These are phyloP conservation scores for Thalassiosira profunda DNA, from an alignment of 108 stramenopile genomes.

Conservation along the genomic window DNA sequence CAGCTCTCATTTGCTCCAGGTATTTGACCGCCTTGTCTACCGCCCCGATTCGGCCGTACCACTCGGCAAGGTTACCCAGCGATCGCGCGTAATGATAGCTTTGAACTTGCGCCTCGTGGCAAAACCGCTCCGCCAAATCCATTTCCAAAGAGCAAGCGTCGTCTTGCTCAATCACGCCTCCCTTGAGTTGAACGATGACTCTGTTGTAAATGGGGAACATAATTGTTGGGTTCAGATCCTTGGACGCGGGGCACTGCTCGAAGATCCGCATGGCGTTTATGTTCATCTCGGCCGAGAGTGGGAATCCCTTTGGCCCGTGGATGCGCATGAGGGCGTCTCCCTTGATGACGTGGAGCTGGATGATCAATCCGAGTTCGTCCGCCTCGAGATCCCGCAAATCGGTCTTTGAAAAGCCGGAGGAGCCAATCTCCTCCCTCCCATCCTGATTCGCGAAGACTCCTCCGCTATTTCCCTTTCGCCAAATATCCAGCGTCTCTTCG, in stretches of 20 bases:
- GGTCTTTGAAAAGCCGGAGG: slow-evolving; percentile 27
- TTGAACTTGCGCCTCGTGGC: slow-evolving; percentile 34
- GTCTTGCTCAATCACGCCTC: slow-evolving; percentile 30
- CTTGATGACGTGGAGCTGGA: slow-evolving; percentile 29
- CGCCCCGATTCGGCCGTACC: slow-evolving; percentile 4
- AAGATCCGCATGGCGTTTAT: slow-evolving; percentile 33
- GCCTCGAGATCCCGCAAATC: slow-evolving; percentile 22
- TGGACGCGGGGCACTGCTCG: slow-evolving; percentile 33
- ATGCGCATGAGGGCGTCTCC: slow-evolving; percentile 22
- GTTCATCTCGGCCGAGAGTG: slow-evolving; percentile 24
- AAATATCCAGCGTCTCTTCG: slow-evolving; percentile 27
- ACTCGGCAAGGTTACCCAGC: slow-evolving; percentile 5
- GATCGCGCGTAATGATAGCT: slow-evolving; percentile 27
- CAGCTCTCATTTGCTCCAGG: slow-evolving; percentile 1
- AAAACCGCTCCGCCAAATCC: slow-evolving; percentile 31
- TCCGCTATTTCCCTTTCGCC: slow-evolving; percentile 11
- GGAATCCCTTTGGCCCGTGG: slow-evolving; percentile 18
- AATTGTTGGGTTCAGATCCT: slow-evolving; percentile 22
- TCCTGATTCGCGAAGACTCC: slow-evolving; percentile 10
- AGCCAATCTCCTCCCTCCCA: slow-evolving; percentile 22
- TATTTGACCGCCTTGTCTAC: slow-evolving; percentile 5
- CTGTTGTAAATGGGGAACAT: slow-evolving; percentile 37
- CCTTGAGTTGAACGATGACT: slow-evolving; percentile 23
- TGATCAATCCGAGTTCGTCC: slow-evolving; percentile 33
- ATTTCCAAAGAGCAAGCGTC: slow-evolving; percentile 30